phyloP scores from a whole-genome alignment of 1,284 basidiomycete species.

The Tremellales sp. region DNA sequence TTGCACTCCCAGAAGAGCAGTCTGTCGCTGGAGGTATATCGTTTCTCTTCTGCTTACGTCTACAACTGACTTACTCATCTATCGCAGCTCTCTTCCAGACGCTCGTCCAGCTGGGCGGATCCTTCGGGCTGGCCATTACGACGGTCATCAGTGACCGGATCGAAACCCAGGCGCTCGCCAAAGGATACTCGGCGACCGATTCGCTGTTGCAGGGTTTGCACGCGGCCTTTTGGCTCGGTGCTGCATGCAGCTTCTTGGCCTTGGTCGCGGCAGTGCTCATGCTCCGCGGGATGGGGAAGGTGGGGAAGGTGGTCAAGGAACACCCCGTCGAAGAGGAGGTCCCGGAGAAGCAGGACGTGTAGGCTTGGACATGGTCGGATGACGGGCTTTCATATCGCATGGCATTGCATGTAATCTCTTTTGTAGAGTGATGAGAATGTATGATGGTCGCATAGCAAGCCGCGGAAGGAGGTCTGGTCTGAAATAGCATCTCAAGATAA shows the following conservation, averaged over 20 bases:
- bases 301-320: slow-evolving; percentile 20
- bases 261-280: slow-evolving; percentile 31
- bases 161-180: slow-evolving; percentile 14
- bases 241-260: slow-evolving; percentile 31
- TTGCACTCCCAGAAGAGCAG: slow-evolving; percentile 70
- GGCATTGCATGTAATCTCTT: no score
- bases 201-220: slow-evolving; percentile 32
- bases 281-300: slow-evolving; percentile 35
- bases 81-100: slow-evolving; percentile 56
- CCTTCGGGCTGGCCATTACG: slow-evolving; percentile 68
- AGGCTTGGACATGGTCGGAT: no score
- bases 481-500: no score
- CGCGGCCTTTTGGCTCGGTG: slow-evolving; percentile 43
- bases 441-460: no score
- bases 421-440: no score
- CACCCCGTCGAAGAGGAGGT: no score
- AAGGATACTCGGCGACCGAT: slow-evolving; percentile 13
- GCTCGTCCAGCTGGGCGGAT: slow-evolving; percentile 60
- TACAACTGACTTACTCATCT: slow-evolving; percentile 70
- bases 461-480: no score
- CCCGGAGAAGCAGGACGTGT: no score
- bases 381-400: no score
- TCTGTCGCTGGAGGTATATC: slow-evolving; percentile 71
- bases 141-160: slow-evolving; percentile 60
- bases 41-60: slow-evolving; percentile 51